Percentiles rank a stretch among this genome's conserved stretches.
These are phyloP conservation scores for Angophora floribunda DNA, from an alignment of 345 rosid genomes.

Conservation along the genomic window DNA sequence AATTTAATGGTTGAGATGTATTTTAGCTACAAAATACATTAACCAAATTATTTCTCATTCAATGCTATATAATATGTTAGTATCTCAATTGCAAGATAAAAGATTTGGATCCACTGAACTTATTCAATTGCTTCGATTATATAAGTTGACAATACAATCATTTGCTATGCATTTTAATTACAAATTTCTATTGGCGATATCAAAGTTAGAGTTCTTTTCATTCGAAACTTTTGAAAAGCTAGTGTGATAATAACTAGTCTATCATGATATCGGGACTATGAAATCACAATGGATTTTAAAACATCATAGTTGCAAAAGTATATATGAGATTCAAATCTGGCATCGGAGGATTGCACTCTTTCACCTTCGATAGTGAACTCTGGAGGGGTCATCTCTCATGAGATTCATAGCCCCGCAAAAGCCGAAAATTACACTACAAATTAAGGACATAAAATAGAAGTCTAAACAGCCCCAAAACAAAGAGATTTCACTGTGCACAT, in stretches of 20 bases:
- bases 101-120: background rate
- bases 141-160: background rate
- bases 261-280: background rate
- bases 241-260: background rate
- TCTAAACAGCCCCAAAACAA: background rate
- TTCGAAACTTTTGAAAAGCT: background rate
- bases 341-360: background rate
- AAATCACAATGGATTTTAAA: background rate
- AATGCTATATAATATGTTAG: background rate
- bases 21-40: background rate
- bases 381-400: background rate
- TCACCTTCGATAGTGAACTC: background rate
- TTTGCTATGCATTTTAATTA: background rate
- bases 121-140: background rate
- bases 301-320: background rate
- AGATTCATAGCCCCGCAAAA: background rate
- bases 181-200: background rate
- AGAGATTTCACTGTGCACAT: background rate
- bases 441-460: background rate
- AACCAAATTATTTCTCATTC: background rate
- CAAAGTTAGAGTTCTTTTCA: background rate
- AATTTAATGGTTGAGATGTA: background rate
- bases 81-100: background rate
- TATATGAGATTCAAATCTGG: background rate
- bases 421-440: background rate